Evolutionary conservation across 192 early-diverging fungal species (phyloP), one percentile per base, ranked within the genome.

Genomic region (Rhizophagus sp.): DNA sequence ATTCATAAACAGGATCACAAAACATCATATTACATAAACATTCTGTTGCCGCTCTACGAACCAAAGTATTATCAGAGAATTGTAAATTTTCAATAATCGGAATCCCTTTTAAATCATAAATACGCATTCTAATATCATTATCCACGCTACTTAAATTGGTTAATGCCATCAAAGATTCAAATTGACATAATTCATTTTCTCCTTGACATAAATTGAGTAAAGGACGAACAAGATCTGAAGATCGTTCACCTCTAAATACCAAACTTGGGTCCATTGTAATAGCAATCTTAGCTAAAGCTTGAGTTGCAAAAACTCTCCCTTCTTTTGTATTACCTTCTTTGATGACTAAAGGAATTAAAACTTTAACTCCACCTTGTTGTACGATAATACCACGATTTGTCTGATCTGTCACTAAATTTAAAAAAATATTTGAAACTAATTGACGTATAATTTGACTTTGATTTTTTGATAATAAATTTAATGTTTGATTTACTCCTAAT

Each of bases 11-110:
- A 0, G 83, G 84, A 24, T 89, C 89, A 74, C 91, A 89, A 83
- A 94, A 94, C 62, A 97, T 93, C 94, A 98, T 92, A 83, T 99
- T 99, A 82, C 97, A 99, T 1, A 98, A 76, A 1, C 92, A 86
- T 82, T 99, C 97, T 0, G 96, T 96, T 1, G 97, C 94, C 1
- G 97, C 97, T 2, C 97, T 87, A 27, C 91, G 90, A 12, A 98
- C 88, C 84, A 98, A 77, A 4, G 76, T 87, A 74, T 97, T 89
- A 62, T 93, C 91, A n/a, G 92, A 93, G 64, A 98, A 89, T 81
- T 95, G 91, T 25, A 94, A 84, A 39, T 88, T 88, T 82, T 98
- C 94, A 78, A 97, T 89, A 13, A 89, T 84, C 15, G 88, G 68
- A 13, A 97, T 82, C 8, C 93, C 96, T 64, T 89, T 83, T 2